These are phyloP conservation scores for Alternaria gansuensis DNA, from an alignment of 2,329 filamentous ascomycete genomes.

Conservation along the genomic window DNA sequence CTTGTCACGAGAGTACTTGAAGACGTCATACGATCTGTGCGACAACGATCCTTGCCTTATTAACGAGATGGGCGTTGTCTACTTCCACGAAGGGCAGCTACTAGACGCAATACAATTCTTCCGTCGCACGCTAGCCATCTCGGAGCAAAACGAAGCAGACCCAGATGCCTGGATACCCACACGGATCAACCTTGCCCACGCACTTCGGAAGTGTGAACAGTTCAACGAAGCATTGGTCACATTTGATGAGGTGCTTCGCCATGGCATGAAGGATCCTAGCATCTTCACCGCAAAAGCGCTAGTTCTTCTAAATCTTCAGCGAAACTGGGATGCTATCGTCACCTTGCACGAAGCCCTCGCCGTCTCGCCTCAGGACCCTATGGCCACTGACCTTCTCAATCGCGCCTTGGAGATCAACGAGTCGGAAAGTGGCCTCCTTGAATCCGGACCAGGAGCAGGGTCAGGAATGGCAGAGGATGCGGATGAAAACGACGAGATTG, in stretches of 20 bases:
- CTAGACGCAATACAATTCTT: constrained; percentile 81
- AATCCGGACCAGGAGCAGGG: constrained; percentile 2
- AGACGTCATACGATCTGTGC: constrained; percentile 84
- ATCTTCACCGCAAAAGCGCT: constrained; percentile 86
- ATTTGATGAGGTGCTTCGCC: constrained; percentile 86
- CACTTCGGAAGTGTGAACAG: constrained; percentile 75
- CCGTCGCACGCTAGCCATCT: constrained; percentile 76
- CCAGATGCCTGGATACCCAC: constrained; percentile 83
- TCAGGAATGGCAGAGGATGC: constrained; percentile 14
- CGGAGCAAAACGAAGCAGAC: constrained; percentile 82
- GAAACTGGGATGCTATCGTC: constrained; percentile 78
- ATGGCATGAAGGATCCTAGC: constrained; percentile 79
- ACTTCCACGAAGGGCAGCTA: constrained; percentile 87
- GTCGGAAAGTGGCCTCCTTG: constrained; percentile 25
- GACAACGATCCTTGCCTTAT: constrained; percentile 86
- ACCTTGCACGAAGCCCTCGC: constrained; percentile 86
- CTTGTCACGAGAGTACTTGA: constrained; percentile 91
- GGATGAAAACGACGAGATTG: constrained; percentile 49
- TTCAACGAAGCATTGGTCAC: constrained; percentile 77
- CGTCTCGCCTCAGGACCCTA: constrained; percentile 79
- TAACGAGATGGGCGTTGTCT: constrained; percentile 96
- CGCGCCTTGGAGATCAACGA: constrained; percentile 66
- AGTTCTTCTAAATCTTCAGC: constrained; percentile 79
- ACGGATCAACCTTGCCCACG: constrained; percentile 88
- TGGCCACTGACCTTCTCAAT: constrained; percentile 79